Base-by-base conservation (phyloP, 1,284 basidiomycete genomes). In the Porodaedalea pini region DNA sequence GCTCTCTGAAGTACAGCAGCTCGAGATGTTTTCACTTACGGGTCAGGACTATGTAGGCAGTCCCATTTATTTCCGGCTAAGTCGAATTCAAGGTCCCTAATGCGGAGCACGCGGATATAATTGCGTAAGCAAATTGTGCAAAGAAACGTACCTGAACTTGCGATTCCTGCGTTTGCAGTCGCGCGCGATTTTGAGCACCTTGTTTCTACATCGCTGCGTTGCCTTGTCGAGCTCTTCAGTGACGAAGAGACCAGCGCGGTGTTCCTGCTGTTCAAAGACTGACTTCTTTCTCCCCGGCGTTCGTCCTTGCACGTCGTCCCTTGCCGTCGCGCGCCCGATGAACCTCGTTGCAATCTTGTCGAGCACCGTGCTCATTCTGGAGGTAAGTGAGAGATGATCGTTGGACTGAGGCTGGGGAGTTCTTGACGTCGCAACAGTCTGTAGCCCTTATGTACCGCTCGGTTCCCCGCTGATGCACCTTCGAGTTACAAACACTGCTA, bases 81-180 rank as follows among this genome's bases (percentile, higher is more conserved):
- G 61, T 81, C 78, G 58, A 80, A 81, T 64, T 80, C 78, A 44
- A 77, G 69, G 65, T 81, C 79, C 62, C 78, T 78, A 55, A 11
- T 40, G 13, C 44, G 37, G n/a, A 40, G 19, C 23, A 10, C 21
- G 40, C n/a, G 6, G n/a, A 17, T 17, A 45, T 59, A 8, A 37
- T 66, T 66, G 65, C 62, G 51, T 67, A 66, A n/a, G 67, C 63
- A 31, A 69, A 66, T 4, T 65, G 50, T 65, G 69, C 29, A 61
- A n/a, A 68, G 19, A 31, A 60, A 37, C 70, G 64, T 6, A 61
- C 66, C 50, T 56, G 53, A 58, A 77, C 56, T 71, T 73, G 45
- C 69, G 64, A 53, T 77, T 78, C 51, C 65, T 68, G 5, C 64
- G 64, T 40, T 70, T 66, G 59, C 75, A 78, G 32, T 74, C 67